These are phyloP conservation scores for Neonothopanus nambi DNA, from an alignment of 1,284 basidiomycete genomes.

Conservation along the genomic window DNA sequence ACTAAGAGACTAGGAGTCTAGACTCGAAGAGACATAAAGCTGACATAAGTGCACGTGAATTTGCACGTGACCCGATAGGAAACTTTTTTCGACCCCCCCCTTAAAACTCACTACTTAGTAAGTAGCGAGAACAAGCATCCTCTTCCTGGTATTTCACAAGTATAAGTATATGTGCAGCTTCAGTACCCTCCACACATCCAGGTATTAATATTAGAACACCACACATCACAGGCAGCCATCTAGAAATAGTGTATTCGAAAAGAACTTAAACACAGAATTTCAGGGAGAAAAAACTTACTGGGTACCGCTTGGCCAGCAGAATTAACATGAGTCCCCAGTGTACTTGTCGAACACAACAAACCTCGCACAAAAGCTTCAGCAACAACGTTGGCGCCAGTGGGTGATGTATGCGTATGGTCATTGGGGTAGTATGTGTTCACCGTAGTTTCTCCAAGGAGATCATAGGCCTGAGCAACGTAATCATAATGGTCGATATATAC, in stretches of 20 bases:
- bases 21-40: too few relatives aligned
- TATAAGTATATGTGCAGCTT: not conserved
- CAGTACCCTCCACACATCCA: not conserved
- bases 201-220: not conserved
- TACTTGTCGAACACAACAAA: constrained; percentile 34
- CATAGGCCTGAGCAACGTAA: constrained; percentile 43
- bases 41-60: too few relatives aligned
- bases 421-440: constrained; percentile 43
- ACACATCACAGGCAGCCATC: constrained; percentile 28
- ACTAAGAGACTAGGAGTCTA: too few relatives aligned
- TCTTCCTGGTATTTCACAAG: too few relatives aligned
- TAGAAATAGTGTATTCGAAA: constrained; percentile 1
- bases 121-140: too few relatives aligned
- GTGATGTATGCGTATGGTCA: constrained; percentile 49
- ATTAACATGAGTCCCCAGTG: constrained; percentile 35
- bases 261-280: not conserved
- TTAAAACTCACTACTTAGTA: too few relatives aligned
- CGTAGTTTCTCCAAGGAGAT: constrained; percentile 39
- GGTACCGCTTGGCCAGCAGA: constrained; percentile 35
- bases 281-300: constrained; percentile 29
- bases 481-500: constrained; percentile 48
- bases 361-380: constrained; percentile 45
- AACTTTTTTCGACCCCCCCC: too few relatives aligned
- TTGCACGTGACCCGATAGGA: too few relatives aligned
- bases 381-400: constrained; percentile 43